Percentiles rank a stretch among this genome's conserved stretches.
Evolutionary conservation across 2,329 filamentous ascomycete species (phyloP).

Genomic region (Diaporthe australafricana): DNA sequence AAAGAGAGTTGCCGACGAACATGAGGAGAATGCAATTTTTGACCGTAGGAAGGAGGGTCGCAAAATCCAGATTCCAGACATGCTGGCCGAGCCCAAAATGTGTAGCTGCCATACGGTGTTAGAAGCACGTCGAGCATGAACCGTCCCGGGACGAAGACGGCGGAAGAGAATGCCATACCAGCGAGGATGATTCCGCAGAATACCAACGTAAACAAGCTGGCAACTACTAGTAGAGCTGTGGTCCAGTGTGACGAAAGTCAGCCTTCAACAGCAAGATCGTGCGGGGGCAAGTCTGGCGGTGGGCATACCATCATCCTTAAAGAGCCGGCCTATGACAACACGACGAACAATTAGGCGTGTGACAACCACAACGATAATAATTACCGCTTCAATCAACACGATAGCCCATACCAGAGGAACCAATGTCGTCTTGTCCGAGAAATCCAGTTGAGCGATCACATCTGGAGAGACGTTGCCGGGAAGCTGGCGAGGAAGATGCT

Average conservation of each 20-base stretch:
- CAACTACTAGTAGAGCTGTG: slow-evolving; percentile 1
- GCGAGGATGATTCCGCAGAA: background rate
- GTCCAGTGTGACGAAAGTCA: background rate
- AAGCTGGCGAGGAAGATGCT: background rate
- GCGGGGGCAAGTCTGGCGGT: background rate
- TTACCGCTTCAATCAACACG: background rate
- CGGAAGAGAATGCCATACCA: background rate
- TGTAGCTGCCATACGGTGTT: background rate
- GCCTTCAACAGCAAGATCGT: background rate
- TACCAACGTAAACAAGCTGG: slow-evolving; percentile 4
- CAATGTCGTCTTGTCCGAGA: slow-evolving; percentile 6
- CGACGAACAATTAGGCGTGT: slow-evolving; percentile 6
- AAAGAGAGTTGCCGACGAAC: slow-evolving; percentile 7
- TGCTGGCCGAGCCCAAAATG: slow-evolving; percentile 6
- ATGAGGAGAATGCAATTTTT: slow-evolving; percentile 20
- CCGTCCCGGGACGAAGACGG: background rate
- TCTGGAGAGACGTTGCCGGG: background rate
- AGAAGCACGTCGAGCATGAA: background rate
- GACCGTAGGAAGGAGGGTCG: background rate
- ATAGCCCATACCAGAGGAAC: slow-evolving; percentile 12
- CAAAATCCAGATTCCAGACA: background rate
- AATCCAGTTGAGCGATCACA: slow-evolving; percentile 2
- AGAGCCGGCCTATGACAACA: background rate
- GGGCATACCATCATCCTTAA: slow-evolving; percentile 12
- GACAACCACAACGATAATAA: slow-evolving; percentile 10